Percentiles rank a stretch among this genome's conserved stretches.
phyloP scores from a whole-genome alignment of 352 stramenopile genomes.

The Poterioochromonas sp. region DNA sequence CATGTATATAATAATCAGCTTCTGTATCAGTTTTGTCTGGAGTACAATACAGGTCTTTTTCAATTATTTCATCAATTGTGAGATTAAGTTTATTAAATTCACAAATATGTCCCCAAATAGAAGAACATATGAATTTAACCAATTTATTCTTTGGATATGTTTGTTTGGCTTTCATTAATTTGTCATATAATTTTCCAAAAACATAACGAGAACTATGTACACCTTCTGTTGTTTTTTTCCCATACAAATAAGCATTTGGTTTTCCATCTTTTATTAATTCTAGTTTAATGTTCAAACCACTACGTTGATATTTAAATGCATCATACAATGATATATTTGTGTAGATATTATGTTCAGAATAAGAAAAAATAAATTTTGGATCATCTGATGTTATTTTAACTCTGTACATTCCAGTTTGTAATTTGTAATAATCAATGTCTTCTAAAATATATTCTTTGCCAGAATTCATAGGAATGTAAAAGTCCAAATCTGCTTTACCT shows the following conservation, averaged over 20 bases:
- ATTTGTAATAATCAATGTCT: constrained; percentile 1
- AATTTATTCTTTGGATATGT: neutral
- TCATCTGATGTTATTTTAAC: constrained; percentile 13
- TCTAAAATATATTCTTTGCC: too few species aligned
- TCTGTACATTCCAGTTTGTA: neutral
- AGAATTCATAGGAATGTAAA: constrained; percentile 1
- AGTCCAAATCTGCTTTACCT: neutral
- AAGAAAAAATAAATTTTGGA: constrained; percentile 22
- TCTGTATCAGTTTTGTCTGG: neutral
- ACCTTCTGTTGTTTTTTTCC: neutral
- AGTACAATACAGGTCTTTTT: neutral
- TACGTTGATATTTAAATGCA: neutral
- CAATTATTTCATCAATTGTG: neutral
- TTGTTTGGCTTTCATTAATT: neutral
- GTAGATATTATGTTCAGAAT: neutral
- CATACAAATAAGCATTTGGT: constrained; percentile 11
- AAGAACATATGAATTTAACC: neutral
- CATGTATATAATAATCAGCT: neutral
- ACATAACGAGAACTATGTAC: too few species aligned
- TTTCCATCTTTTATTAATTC: constrained; percentile 9
- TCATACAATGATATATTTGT: neutral
- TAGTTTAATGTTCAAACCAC: neutral
- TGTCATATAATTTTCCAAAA: neutral
- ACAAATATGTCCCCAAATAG: neutral
- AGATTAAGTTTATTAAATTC: neutral